phyloP scores from a whole-genome alignment of 306 rosid genomes.

The Malus fusca region DNA sequence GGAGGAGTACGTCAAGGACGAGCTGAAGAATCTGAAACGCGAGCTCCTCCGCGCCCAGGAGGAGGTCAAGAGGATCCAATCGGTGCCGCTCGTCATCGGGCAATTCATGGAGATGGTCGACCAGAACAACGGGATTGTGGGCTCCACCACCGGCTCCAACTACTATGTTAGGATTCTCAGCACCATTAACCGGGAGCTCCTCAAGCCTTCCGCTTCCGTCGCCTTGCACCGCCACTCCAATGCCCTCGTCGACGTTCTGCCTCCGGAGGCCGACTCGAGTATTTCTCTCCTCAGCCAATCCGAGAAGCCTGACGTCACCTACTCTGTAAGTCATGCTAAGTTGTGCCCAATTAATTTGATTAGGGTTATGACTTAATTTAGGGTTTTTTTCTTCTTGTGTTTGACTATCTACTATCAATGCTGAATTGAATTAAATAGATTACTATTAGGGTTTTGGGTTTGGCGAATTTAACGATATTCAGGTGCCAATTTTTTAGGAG shows the following conservation, averaged over 20 bases:
- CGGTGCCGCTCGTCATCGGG: slow-evolving; percentile 92
- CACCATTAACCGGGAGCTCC: slow-evolving; percentile 84
- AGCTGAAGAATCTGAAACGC: slow-evolving; percentile 91
- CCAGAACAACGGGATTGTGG: slow-evolving; percentile 87
- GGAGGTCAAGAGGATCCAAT: slow-evolving; percentile 94
- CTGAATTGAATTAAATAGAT: not conserved
- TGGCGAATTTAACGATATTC: not conserved
- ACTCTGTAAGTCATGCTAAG: slow-evolving; percentile 57
- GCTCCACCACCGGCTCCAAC: slow-evolving; percentile 97
- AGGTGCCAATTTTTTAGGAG: not conserved
- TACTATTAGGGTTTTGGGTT: not conserved
- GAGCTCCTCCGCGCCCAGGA: slow-evolving; percentile 95
- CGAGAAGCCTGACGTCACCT: slow-evolving; percentile 97
- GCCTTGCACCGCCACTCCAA: slow-evolving; percentile 97
- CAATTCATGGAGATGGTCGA: slow-evolving; percentile 99
- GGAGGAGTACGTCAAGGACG: slow-evolving; percentile 90
- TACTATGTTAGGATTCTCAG: slow-evolving; percentile 90
- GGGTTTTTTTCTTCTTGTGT: not conserved
- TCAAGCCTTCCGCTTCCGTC: slow-evolving; percentile 91
- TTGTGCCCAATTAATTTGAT: not conserved
- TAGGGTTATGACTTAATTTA: not conserved
- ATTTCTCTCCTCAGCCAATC: slow-evolving; percentile 96
- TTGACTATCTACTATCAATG: not conserved
- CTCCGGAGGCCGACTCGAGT: slow-evolving; percentile 97
- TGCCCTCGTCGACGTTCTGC: slow-evolving; percentile 92